Base-by-base conservation (phyloP, 1,284 basidiomycete species). In the Tilletia caries region DNA sequence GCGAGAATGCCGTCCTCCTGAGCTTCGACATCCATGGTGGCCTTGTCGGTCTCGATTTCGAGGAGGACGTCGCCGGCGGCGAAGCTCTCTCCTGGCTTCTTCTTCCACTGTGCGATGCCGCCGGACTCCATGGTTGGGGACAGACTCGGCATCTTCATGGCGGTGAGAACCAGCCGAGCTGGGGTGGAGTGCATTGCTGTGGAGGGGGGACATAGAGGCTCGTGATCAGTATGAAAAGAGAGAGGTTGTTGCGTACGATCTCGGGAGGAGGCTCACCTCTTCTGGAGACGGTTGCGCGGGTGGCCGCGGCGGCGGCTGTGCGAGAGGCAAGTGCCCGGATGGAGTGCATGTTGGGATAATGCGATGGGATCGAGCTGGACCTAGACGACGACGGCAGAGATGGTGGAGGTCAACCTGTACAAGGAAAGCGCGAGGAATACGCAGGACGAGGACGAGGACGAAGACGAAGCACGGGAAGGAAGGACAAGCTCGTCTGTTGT, bases 61-160 rank as follows among this genome's bases (percentile, higher is more conserved):
- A 95, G 88, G 65, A 95, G 86, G 72, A 99, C 95, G 79, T 99
- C 95, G 54, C 95, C 95, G 5, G 91, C 89, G 10, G 90, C 79
- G 84, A 94, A 99, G 5, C 89, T 73, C 79, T 98, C 94, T 71
- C 96, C 96, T 85, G 96, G 93, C 85, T 92, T 90, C 87, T 93
- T 92, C 88, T 97, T 98, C 96, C 96, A 99, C 58, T 88, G 87
- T 65, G 95, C 92, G 84, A 99, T 96, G 76, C 95, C 96, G 77
- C 96, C 96, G 86, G 98, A 95, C 13, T 93, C 95, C 95, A 99
- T 99, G 73, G 95, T 98, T 65, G 95, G 95, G 76, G 93, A 96
- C 96, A 98, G 98, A 70, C 81, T 95, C 70, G 95, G 95, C 95
- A 98, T 97, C 77, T 90, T 87, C 87, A 98, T 96, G 85, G 91